A percentile compares a stretch with the other conserved stretches of the same genome.
These are phyloP conservation scores for Lactarius hatsudake DNA, from an alignment of 768 basidiomycete species.

Conservation along the genomic window DNA sequence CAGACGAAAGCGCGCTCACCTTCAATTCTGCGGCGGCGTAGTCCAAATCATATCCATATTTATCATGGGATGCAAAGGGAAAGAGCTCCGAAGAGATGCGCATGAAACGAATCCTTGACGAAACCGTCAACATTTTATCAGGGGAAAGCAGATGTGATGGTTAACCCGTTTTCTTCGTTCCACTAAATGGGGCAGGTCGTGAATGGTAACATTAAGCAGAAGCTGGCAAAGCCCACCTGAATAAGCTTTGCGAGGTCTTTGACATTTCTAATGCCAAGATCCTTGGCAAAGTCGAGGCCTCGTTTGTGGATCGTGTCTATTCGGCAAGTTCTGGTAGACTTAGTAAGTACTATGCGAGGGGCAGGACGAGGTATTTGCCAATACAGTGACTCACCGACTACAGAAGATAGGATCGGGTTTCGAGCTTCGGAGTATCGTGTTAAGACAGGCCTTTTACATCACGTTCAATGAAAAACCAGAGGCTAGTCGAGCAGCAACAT, in stretches of 20 bases:
- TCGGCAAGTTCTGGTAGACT: conserved; percentile 41
- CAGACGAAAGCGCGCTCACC: conserved; percentile 27
- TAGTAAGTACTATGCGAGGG: conserved; percentile 3
- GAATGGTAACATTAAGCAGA: conserved; percentile 11
- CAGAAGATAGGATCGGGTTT: conserved; percentile 79
- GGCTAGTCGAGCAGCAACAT: not conserved
- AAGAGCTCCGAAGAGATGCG: conserved; percentile 91
- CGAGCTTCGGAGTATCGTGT: conserved; percentile 71
- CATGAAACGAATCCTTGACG: conserved; percentile 71
- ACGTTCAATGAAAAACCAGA: not conserved
- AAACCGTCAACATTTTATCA: not conserved
- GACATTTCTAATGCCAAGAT: conserved; percentile 72
- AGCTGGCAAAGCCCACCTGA: conserved; percentile 36
- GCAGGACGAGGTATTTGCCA: not conserved
- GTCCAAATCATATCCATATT: conserved; percentile 76
- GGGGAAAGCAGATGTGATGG: conserved; percentile 22
- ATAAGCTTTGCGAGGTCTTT: conserved; percentile 71
- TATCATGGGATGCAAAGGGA: conserved; percentile 82
- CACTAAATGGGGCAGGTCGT: conserved; percentile 41
- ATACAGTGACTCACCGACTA: conserved; percentile 44
- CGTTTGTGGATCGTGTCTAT: conserved; percentile 77
- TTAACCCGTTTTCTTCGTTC: conserved; percentile 79
- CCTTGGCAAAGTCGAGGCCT: conserved; percentile 79
- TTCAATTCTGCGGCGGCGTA: conserved; percentile 62
- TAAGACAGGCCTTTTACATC: conserved; percentile 66